phyloP scores from a whole-genome alignment of 345 rosid species.

The Geranium rotundifolium region DNA sequence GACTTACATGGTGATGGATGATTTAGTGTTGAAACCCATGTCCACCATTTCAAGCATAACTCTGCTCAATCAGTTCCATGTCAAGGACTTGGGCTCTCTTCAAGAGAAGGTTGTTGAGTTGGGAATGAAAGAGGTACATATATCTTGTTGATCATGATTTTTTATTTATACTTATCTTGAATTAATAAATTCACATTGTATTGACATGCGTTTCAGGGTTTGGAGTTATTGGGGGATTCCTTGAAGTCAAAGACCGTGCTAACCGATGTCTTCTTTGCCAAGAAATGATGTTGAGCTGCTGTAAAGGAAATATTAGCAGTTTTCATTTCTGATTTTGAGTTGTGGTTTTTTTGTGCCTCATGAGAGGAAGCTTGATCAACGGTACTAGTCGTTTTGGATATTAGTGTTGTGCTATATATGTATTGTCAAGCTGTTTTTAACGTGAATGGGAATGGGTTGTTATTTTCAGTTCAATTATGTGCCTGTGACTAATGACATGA shows the following conservation, averaged over 20 bases:
- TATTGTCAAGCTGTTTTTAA: too few relatives aligned
- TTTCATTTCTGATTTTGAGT: too few relatives aligned
- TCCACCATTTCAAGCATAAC: slow-evolving; percentile 14
- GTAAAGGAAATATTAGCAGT: too few relatives aligned
- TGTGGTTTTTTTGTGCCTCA: too few relatives aligned
- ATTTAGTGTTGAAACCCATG: slow-evolving; percentile 19
- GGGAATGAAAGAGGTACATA: slow-evolving; percentile 15
- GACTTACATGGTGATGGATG: slow-evolving; percentile 25
- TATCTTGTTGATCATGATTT: neutral
- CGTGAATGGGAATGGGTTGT: too few relatives aligned
- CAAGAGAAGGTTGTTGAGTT: slow-evolving; percentile 11
- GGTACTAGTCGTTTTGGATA: too few relatives aligned
- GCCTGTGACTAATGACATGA: too few relatives aligned
- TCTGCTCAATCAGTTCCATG: slow-evolving; percentile 13
- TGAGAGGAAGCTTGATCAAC: too few relatives aligned
- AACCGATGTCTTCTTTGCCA: slow-evolving; percentile 10
- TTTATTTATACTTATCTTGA: neutral
- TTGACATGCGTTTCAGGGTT: neutral
- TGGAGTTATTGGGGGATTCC: slow-evolving; percentile 16
- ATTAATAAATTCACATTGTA: neutral
- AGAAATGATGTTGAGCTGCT: too few relatives aligned
- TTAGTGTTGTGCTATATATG: too few relatives aligned
- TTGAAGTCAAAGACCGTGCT: slow-evolving; percentile 16
- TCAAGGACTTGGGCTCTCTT: slow-evolving; percentile 10
- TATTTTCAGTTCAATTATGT: too few relatives aligned